Evolutionary conservation across 2,329 filamentous ascomycete species (phyloP).

Genomic region (Diaporthe capsici): DNA sequence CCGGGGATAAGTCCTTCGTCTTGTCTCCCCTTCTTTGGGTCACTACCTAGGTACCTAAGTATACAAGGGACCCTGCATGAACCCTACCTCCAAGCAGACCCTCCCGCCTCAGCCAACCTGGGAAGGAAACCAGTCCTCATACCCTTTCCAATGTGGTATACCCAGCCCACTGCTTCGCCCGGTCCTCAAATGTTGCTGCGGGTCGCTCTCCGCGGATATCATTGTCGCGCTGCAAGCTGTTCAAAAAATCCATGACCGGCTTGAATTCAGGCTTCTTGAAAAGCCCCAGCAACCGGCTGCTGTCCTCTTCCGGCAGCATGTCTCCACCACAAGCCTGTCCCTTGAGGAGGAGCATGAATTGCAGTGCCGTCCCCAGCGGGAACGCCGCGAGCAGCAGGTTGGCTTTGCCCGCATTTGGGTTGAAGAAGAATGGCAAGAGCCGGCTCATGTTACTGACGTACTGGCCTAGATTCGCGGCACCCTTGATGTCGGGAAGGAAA

Average conservation of each 20-base stretch:
- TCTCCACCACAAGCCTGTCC: conserved; percentile 2
- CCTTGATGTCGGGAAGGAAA: not conserved
- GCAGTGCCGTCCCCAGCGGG: conserved; percentile 22
- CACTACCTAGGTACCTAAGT: too few relatives aligned
- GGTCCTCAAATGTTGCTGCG: conserved; percentile 3
- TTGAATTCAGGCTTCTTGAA: conserved; percentile 24
- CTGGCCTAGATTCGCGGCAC: conserved; percentile 32
- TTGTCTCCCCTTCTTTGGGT: not conserved
- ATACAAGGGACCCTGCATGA: not conserved
- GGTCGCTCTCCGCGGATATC: conserved; percentile 6
- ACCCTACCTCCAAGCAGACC: not conserved
- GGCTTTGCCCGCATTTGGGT: conserved; percentile 42
- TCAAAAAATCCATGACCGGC: conserved; percentile 11
- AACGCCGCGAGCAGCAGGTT: conserved; percentile 17
- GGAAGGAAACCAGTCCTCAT: not conserved
- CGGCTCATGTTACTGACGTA: conserved; percentile 41
- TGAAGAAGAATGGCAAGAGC: conserved; percentile 43
- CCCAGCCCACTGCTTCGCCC: conserved; percentile 31
- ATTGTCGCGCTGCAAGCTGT: conserved; percentile 21
- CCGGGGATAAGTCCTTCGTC: not conserved
- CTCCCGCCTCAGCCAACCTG: not conserved
- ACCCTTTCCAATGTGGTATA: not conserved
- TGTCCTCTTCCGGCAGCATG: conserved; percentile 10
- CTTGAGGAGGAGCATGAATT: conserved; percentile 20
- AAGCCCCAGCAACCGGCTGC: not conserved